Percentiles rank a stretch among this genome's conserved stretches.
These are phyloP conservation scores for Trypanosoma boissoni DNA, from an alignment of 208 protist species.

Conservation along the genomic window DNA sequence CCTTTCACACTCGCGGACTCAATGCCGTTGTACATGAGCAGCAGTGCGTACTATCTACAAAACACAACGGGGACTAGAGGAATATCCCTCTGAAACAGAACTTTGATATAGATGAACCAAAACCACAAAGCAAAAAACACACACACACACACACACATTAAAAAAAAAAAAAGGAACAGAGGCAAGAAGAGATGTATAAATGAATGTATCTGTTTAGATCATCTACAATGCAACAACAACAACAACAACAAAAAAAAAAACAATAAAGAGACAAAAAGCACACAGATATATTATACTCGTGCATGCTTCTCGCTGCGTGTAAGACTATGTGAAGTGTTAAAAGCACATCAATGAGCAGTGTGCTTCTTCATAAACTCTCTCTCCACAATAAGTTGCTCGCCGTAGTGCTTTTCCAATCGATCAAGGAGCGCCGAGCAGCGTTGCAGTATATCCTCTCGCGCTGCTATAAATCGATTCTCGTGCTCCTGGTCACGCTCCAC, in stretches of 20 bases:
- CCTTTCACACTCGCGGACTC: constrained; percentile 65
- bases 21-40: constrained; percentile 79
- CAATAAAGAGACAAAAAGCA: not conserved
- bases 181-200: too few species aligned
- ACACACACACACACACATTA: too few species aligned
- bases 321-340: too few species aligned
- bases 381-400: constrained; percentile 43
- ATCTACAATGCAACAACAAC: too few species aligned
- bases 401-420: constrained; percentile 60
- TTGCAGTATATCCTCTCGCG: constrained; percentile 36
- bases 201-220: too few species aligned
- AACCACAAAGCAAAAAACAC: not conserved
- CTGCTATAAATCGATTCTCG: constrained; percentile 38
- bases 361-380: not conserved
- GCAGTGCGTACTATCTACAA: constrained; percentile 1
- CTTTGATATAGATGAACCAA: not conserved
- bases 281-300: not conserved
- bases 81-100: not conserved
- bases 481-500: constrained; percentile 51
- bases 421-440: constrained; percentile 40
- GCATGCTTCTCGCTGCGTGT: not conserved
- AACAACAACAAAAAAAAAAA: constrained; percentile 6
- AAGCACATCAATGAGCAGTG: not conserved
- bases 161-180: not conserved
- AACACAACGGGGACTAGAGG: not conserved